A percentile compares a stretch with the other conserved stretches of the same genome.
Evolutionary conservation across 2,329 filamentous ascomycete genomes (phyloP).

Genomic region (Neurospora sp.): DNA sequence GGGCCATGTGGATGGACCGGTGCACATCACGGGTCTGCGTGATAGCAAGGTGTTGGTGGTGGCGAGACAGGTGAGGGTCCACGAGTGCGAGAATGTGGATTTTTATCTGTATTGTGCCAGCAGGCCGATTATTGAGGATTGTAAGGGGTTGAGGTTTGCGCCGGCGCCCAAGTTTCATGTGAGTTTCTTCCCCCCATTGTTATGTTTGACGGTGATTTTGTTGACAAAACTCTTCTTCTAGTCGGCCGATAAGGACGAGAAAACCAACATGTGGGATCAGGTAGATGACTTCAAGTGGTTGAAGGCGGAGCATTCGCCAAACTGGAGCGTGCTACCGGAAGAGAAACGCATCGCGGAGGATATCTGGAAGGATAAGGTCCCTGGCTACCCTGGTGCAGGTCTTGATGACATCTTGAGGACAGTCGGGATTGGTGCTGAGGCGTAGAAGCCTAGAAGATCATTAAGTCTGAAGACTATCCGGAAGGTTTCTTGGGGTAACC

Average conservation of each 20-base stretch:
- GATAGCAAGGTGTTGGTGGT: slow-evolving; percentile 69
- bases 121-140: slow-evolving; percentile 91
- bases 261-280: slow-evolving; percentile 69
- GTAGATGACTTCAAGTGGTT: slow-evolving; percentile 99
- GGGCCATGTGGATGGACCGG: slow-evolving; percentile 67
- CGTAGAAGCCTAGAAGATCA: neutral
- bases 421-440: slow-evolving; percentile 24
- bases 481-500: neutral
- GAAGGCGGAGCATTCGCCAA: slow-evolving; percentile 73
- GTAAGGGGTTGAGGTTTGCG: slow-evolving; percentile 66
- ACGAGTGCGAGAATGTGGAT: slow-evolving; percentile 71
- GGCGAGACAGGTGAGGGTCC: slow-evolving; percentile 85
- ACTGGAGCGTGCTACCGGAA: slow-evolving; percentile 66
- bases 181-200: slow-evolving; percentile 26
- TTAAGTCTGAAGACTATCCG: neutral
- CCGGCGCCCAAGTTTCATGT: slow-evolving; percentile 62
- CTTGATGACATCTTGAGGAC: slow-evolving; percentile 55
- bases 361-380: slow-evolving; percentile 60
- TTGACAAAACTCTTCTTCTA: slow-evolving; percentile 2
- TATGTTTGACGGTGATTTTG: slow-evolving; percentile 11
- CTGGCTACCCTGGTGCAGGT: slow-evolving; percentile 50
- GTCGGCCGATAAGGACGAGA: slow-evolving; percentile 19
- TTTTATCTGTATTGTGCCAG: slow-evolving; percentile 76
- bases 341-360: slow-evolving; percentile 47
- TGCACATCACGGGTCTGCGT: slow-evolving; percentile 68